Conservation (phyloP, 306 rosid species). For the Lathyrus aphaca region DNA sequence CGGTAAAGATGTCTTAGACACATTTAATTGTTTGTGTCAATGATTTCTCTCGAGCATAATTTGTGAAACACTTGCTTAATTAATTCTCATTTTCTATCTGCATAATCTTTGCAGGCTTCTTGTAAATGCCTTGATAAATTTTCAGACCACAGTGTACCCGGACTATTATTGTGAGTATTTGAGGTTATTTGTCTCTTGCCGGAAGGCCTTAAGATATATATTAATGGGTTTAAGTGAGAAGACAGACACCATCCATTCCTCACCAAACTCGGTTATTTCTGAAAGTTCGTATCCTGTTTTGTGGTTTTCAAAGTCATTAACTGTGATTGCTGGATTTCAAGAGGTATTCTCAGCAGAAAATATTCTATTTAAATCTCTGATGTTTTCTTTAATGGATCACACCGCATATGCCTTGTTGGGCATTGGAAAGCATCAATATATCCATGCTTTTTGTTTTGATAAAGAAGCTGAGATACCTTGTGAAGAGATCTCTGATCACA, state of each 20-base stretch:
- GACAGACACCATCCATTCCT: slow-evolving; percentile 44
- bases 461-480: slow-evolving; percentile 46
- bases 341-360: slow-evolving; percentile 50
- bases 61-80: slow-evolving; percentile 21
- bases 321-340: slow-evolving; percentile 56
- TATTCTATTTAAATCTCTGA: slow-evolving; percentile 47
- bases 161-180: slow-evolving; percentile 54
- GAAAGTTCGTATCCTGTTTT: slow-evolving; percentile 56
- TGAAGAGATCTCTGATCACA: slow-evolving; percentile 49
- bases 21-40: slow-evolving; percentile 25
- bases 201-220: slow-evolving; percentile 68
- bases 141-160: slow-evolving; percentile 38
- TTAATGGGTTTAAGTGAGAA: slow-evolving; percentile 55
- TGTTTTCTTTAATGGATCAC: slow-evolving; percentile 78
- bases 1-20: slow-evolving; percentile 21
- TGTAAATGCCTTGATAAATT: slow-evolving; percentile 57
- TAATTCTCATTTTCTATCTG: slow-evolving; percentile 25
- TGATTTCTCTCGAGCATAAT: slow-evolving; percentile 27
- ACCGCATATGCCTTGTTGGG: slow-evolving; percentile 63
- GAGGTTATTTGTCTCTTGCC: slow-evolving; percentile 77
- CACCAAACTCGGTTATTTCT: slow-evolving; percentile 45
- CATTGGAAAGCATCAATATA: slow-evolving; percentile 60
- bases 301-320: slow-evolving; percentile 79
- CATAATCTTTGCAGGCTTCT: slow-evolving; percentile 68
- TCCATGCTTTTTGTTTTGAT: slow-evolving; percentile 41